Base-by-base conservation (phyloP, 352 stramenopile genomes). In the Phytophthora pluvialis region DNA sequence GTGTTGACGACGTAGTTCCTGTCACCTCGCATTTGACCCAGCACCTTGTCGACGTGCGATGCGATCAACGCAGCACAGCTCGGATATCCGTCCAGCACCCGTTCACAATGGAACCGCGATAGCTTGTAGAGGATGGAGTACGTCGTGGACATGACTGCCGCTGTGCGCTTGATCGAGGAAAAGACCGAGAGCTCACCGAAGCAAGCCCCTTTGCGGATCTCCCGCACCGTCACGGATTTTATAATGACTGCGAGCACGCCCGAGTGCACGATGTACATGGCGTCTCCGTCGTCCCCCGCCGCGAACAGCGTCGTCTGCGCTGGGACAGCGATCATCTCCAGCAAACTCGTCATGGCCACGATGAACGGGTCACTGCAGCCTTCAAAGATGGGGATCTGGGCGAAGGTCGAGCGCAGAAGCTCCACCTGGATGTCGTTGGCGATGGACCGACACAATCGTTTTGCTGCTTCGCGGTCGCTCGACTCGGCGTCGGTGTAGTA, bases 241-340 rank as follows among this genome's bases (percentile, higher is more conserved):
- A 91, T 72, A 36, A 89, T 68, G 1, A 91, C 74, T 25, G 81
- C 77, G 0, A 92, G 70, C 0, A 94, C 86, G 0, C 83, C 86
- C 0, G 86, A 87, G 31, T 92, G 73, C 15, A 94, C 70, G 45
- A 94, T 89, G 43, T 88, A 94, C 86, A 94, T 89, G 7, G 81
- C 80, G 28, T 92, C 83, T 5, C 85, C 85, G 5, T 62, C 50
- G 9, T 91, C 85, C 2, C 83, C 85, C 3, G 42, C 68, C 40
- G 78, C 62, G 31, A 91, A 94, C 0, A 94, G 56, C 0, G 69
- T 76, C 0, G 60, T 83, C 35, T 91, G 80, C 0, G 86, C 80
- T 8, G 86, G 80, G 0, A 93, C 36, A 3, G 86, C 78, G 2
- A 87, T 74, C 11, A 81, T 73, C 26, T 92, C 80, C 9, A 94